Base-by-base conservation (phyloP, 2,329 filamentous ascomycete species). In the Amesomyces nigricolor region DNA sequence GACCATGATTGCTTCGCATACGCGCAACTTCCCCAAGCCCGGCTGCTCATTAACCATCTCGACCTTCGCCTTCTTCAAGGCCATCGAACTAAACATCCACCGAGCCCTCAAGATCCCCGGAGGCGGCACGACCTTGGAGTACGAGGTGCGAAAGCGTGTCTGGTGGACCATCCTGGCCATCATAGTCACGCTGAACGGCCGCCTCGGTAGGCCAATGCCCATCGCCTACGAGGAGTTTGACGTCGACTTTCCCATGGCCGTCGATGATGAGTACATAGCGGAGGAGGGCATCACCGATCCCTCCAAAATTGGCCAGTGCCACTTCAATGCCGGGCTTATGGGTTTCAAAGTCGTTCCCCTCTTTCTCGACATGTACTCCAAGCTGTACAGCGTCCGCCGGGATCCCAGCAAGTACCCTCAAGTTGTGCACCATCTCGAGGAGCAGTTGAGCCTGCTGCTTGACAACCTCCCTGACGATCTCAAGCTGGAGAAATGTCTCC, bases 11-110 rank as follows among this genome's bases (percentile, higher is more conserved):
- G 84, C 83, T 56, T 72, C 81, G 3, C 87, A 92, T 67, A 80
- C 89, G 4, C 83, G 89, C 57, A 84, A 83, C 49, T 91, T 94
- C 56, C 87, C 88, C 30, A 90, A 91, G 63, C 88, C 89, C 1
- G 88, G 87, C 11, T 83, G 86, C 42, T 87, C 86, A 52, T 86
- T 85, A 71, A 79, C 87, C 61, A 76, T 91, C 57, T 80, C 80
- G 32, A 82, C 81, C 51, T 76, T 82, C 46, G 81, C 87, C 1
- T 74, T 91, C 43, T 77, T 82, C 5, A 74, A 87, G 30, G 88
- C 88, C 9, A 78, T 92, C 37, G 89, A 94, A 63, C 72, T 90
- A 39, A 86, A 88, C 16, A 74, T 94, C 38, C 88, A 95, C 67
- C 79, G 88, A 40, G 85, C 84, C n/a, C 77, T 79, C 11, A 85